phyloP scores from a whole-genome alignment of 1,284 basidiomycete species.

The Rhizoctonia solani region DNA sequence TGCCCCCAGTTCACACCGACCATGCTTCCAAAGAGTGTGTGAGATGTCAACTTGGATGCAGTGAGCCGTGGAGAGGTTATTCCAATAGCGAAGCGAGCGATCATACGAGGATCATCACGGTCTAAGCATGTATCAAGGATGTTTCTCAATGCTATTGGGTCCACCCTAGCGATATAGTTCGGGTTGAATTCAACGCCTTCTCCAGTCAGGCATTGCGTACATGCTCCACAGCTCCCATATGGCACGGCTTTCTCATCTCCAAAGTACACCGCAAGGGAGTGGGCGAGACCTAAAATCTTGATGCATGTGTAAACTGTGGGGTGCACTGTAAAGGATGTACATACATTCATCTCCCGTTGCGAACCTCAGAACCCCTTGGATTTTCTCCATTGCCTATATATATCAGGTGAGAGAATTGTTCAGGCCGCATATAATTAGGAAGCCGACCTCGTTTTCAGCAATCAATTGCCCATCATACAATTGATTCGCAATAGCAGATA shows the following conservation, averaged over 20 bases:
- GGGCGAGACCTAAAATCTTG: conserved; percentile 50
- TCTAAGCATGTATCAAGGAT: conserved; percentile 53
- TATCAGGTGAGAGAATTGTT: background rate
- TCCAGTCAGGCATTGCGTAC: conserved; percentile 53
- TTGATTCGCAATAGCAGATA: conserved; percentile 47
- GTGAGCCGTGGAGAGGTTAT: conserved; percentile 55
- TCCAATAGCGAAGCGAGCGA: conserved; percentile 57
- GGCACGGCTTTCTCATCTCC: conserved; percentile 53
- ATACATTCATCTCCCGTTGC: conserved; percentile 54
- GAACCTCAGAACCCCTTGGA: conserved; percentile 52
- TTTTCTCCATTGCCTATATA: conserved; percentile 50
- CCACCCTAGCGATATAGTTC: conserved; percentile 43
- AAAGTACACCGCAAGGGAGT: conserved; percentile 54
- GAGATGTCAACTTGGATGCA: conserved; percentile 48
- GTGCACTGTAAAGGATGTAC: conserved; percentile 29
- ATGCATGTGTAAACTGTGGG: background rate
- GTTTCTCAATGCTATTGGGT: conserved; percentile 46
- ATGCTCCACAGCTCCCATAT: conserved; percentile 51
- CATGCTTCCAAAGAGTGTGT: conserved; percentile 54
- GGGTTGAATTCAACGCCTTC: conserved; percentile 48
- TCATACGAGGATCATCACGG: conserved; percentile 56
- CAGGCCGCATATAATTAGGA: background rate
- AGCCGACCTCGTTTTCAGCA: conserved; percentile 52
- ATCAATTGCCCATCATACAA: conserved; percentile 44
- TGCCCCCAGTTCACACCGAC: conserved; percentile 37